Conservation (phyloP, 2,329 filamentous ascomycete genomes). For the Aplosporella prunicola region DNA sequence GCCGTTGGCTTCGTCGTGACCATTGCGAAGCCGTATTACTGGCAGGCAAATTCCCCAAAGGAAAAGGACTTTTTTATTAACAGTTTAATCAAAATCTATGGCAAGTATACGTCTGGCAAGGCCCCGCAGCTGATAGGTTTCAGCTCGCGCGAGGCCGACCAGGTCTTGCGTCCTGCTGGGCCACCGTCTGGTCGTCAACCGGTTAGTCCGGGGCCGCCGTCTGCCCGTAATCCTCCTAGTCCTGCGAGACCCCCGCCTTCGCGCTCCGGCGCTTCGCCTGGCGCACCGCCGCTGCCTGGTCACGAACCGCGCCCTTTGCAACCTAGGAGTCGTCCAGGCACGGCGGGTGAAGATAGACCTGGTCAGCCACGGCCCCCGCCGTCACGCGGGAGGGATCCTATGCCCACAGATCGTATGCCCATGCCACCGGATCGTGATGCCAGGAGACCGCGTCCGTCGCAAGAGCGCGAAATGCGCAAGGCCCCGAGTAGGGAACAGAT, state of each 20-base stretch:
- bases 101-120: slow-evolving; percentile 87
- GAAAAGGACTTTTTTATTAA: slow-evolving; percentile 99
- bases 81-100: slow-evolving; percentile 90
- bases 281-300: neutral
- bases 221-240: slow-evolving; percentile 11
- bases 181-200: neutral
- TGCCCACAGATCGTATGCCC: neutral
- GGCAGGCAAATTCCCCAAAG: slow-evolving; percentile 85
- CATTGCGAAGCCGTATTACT: slow-evolving; percentile 91
- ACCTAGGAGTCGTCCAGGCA: slow-evolving; percentile 18
- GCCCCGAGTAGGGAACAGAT: slow-evolving; percentile 26
- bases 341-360: slow-evolving; percentile 22
- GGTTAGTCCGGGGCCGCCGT: neutral
- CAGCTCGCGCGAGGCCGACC: slow-evolving; percentile 66
- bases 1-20: slow-evolving; percentile 79
- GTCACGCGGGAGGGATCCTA: slow-evolving; percentile 1
- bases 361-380: slow-evolving; percentile 13
- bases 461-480: slow-evolving; percentile 24
- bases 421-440: slow-evolving; percentile 2
- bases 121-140: slow-evolving; percentile 74
- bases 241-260: slow-evolving; percentile 9
- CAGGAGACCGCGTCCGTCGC: slow-evolving; percentile 14
- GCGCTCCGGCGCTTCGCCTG: slow-evolving; percentile 8
- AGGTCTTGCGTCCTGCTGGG: slow-evolving; percentile 52
- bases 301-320: slow-evolving; percentile 5